Percentiles rank a stretch among this genome's conserved stretches.
Evolutionary conservation across 768 basidiomycete species (phyloP).

Genomic region (Tremella mesenterica): DNA sequence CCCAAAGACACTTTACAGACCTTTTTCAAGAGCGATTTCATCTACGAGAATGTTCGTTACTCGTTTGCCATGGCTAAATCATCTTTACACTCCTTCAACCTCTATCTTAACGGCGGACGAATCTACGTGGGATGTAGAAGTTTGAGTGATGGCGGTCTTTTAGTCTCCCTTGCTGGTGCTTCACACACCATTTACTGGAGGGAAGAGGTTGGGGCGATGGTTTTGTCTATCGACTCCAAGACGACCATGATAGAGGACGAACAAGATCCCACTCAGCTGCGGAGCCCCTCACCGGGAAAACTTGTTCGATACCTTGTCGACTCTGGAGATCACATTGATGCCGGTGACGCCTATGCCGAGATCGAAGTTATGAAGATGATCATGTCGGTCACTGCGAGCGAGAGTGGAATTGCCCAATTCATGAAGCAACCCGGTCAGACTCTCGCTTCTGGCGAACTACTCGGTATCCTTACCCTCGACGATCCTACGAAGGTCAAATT

Average conservation of each 20-base stretch:
- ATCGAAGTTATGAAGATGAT: slow-evolving; percentile 99
- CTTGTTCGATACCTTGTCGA: slow-evolving; percentile 89
- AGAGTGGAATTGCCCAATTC: slow-evolving; percentile 87
- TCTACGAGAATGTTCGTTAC: slow-evolving; percentile 90
- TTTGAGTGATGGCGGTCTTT: slow-evolving; percentile 86
- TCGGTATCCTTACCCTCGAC: slow-evolving; percentile 92
- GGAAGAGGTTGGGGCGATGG: slow-evolving; percentile 88
- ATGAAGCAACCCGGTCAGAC: slow-evolving; percentile 98
- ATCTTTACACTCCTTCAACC: slow-evolving; percentile 77
- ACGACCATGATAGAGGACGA: slow-evolving; percentile 98
- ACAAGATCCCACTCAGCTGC: slow-evolving; percentile 94
- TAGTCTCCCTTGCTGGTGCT: slow-evolving; percentile 81
- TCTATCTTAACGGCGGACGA: slow-evolving; percentile 91
- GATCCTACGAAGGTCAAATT: slow-evolving; percentile 95
- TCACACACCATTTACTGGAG: slow-evolving; percentile 98
- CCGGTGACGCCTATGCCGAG: slow-evolving; percentile 94
- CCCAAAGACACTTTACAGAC: slow-evolving; percentile 90
- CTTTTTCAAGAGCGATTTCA: slow-evolving; percentile 92
- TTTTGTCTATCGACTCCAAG: slow-evolving; percentile 84
- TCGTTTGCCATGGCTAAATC: slow-evolving; percentile 91
- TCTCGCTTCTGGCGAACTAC: slow-evolving; percentile 90
- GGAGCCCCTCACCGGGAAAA: slow-evolving; percentile 94
- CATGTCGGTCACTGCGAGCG: slow-evolving; percentile 90
- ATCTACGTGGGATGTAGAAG: slow-evolving; percentile 86
- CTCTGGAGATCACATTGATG: slow-evolving; percentile 92